These are phyloP conservation scores for Physcomitrium patens DNA, from an alignment of 225 moss, liverwort and hornwort species.

Conservation along the genomic window DNA sequence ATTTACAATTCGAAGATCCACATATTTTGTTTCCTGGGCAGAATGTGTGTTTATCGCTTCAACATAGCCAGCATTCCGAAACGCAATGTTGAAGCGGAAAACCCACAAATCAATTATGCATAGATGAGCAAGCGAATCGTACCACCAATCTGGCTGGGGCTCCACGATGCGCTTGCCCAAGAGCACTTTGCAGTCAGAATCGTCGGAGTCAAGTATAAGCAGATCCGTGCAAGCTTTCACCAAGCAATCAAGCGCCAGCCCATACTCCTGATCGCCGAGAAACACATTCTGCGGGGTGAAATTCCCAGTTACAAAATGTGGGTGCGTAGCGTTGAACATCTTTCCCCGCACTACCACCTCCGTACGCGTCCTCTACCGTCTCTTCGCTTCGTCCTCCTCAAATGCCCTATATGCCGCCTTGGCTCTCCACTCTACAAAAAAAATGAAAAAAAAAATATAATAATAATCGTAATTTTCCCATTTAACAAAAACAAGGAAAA, in stretches of 20 bases:
- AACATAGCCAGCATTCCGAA: neutral
- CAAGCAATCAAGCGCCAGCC: conserved; percentile 79
- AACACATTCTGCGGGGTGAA: conserved; percentile 68
- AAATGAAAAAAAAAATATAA: too few species aligned
- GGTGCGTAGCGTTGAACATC: conserved; percentile 78
- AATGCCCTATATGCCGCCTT: neutral
- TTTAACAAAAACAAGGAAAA: too few species aligned
- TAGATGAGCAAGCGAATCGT: conserved; percentile 6
- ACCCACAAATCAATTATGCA: neutral
- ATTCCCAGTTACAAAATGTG: conserved; percentile 81
- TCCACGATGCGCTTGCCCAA: conserved; percentile 90
- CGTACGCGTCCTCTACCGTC: neutral
- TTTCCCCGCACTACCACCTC: conserved; percentile 11
- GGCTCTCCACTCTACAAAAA: too few species aligned
- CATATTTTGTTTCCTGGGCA: too few species aligned
- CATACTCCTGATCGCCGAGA: conserved; percentile 75
- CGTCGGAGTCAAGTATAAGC: conserved; percentile 75
- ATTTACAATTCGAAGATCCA: too few species aligned
- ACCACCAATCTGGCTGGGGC: conserved; percentile 98
- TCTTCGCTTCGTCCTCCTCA: neutral
- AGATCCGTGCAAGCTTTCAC: conserved; percentile 94
- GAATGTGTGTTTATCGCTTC: too few species aligned
- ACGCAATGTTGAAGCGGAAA: neutral
- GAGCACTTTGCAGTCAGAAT: conserved; percentile 62
- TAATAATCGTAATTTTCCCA: too few species aligned